These are phyloP conservation scores for Diaporthe batatas DNA, from an alignment of 2,329 filamentous ascomycete species.

Conservation along the genomic window DNA sequence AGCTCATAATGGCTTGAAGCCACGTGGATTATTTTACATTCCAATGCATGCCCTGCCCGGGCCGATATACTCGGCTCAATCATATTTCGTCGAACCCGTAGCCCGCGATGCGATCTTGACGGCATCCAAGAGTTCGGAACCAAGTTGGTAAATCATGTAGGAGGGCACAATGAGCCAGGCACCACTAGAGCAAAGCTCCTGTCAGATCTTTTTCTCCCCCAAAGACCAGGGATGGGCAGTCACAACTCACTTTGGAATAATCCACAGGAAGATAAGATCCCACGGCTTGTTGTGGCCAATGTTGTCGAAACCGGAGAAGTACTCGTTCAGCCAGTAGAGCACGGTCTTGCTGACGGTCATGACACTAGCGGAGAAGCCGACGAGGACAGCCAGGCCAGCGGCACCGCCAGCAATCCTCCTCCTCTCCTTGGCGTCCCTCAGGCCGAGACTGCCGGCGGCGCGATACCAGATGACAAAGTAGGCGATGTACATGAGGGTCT, in stretches of 20 bases:
- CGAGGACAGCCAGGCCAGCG: constrained; percentile 60
- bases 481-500: constrained; percentile 54
- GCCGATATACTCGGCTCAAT: constrained; percentile 48
- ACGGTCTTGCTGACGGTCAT: constrained; percentile 75
- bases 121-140: constrained; percentile 62
- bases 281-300: constrained; percentile 66
- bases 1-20: background rate
- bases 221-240: background rate
- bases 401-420: constrained; percentile 56
- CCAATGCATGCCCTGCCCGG: background rate
- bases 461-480: constrained; percentile 53
- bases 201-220: background rate
- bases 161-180: constrained; percentile 67
- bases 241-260: constrained; percentile 69
- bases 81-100: constrained; percentile 53
- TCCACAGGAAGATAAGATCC: constrained; percentile 66
- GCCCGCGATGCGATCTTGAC: constrained; percentile 55
- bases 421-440: constrained; percentile 47
- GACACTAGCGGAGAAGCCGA: constrained; percentile 66
- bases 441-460: constrained; percentile 44
- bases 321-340: constrained; percentile 71
- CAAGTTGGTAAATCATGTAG: constrained; percentile 65
- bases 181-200: constrained; percentile 55
- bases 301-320: constrained; percentile 67
- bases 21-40: constrained; percentile 17